Evolutionary conservation across 148 eudicot species (phyloP).

Genomic region (Tetragonia tetragonoides): DNA sequence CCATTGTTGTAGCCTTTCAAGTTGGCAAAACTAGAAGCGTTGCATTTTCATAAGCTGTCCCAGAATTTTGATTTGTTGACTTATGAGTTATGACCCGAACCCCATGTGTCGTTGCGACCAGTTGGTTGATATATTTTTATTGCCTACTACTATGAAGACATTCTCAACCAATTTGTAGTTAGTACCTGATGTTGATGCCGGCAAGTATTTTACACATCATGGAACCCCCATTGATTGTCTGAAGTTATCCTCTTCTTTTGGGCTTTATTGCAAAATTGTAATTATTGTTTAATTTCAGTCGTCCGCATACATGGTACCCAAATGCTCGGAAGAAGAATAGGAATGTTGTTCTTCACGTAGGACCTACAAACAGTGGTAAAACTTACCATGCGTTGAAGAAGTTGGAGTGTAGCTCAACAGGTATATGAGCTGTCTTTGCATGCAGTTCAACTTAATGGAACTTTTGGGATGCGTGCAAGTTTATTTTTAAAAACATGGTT

Average conservation of each 20-base stretch:
- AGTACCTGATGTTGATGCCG: neutral
- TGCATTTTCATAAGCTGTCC: neutral
- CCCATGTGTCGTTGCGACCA: neutral
- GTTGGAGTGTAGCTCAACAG: conserved; percentile 81
- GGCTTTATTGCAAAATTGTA: neutral
- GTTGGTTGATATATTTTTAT: neutral
- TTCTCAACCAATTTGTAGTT: neutral
- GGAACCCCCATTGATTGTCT: neutral
- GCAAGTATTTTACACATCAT: neutral
- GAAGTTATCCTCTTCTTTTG: neutral
- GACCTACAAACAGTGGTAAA: conserved; percentile 98
- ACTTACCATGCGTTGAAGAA: conserved; percentile 84
- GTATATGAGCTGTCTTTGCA: conserved; percentile 33
- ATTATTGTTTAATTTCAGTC: conserved; percentile 34
- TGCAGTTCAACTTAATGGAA: neutral
- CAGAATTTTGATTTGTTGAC: neutral
- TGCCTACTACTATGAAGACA: neutral
- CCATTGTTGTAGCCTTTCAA: neutral
- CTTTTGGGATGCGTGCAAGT: neutral
- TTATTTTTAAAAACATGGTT: conserved; percentile 1
- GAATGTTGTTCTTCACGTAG: conserved; percentile 77
- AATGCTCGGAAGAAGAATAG: conserved; percentile 76
- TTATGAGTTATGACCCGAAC: neutral
- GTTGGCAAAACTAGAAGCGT: neutral
- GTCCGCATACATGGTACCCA: conserved; percentile 97